Base-by-base conservation (phyloP, 2,329 filamentous ascomycete species). In the Cladosporium austrohemisphaericum region DNA sequence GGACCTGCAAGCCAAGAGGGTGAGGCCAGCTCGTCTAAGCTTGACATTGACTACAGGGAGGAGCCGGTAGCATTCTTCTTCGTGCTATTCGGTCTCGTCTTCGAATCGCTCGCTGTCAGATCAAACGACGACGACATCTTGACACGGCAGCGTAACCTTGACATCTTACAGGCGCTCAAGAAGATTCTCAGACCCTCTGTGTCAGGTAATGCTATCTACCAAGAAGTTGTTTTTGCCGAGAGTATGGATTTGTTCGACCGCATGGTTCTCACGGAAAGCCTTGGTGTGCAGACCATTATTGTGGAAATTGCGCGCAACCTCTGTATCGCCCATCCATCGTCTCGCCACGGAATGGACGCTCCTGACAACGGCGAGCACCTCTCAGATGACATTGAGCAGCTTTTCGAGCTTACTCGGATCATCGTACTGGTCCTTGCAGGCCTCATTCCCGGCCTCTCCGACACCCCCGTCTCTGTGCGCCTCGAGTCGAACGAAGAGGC, bases 51-150 rank as follows among this genome's bases (percentile, higher is more conserved):
- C 68, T 98, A 98, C 66, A 87, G 93, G 40, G 92, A 97, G 63
- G 93, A 98, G 65, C 93, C 93, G 0, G 89, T 97, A 1, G 93
- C 93, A 0, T 98, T 98, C 76, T 98, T 98, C 74, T 98, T 98
- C 62, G 92, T 98, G 11, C 78, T 98, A 0, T 98, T 97, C 60
- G 93, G 93, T 9, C 84, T 98, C 50, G 90, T 92, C 0, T 97
- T 98, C 59, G 94, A 98, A 69, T 92, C 94, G 14, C 79, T 98
- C 18, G 92, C 92, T 6, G 89, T 88, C 5, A 83, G 90, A 38
- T 84, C 86, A 4, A 89, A 86, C 5, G 60, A 66, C 25, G 63
- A 66, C 35, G 63, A 63, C 28, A 52, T 61, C n/a, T 51, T 62
- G 2, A 59, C 61, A 5, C 52, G 59, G 22, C 62, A 65, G 41